Evolutionary conservation across 257 asterid genomes (phyloP), one percentile per base, ranked within the genome.

Genomic region (Nicotiana paniculata): DNA sequence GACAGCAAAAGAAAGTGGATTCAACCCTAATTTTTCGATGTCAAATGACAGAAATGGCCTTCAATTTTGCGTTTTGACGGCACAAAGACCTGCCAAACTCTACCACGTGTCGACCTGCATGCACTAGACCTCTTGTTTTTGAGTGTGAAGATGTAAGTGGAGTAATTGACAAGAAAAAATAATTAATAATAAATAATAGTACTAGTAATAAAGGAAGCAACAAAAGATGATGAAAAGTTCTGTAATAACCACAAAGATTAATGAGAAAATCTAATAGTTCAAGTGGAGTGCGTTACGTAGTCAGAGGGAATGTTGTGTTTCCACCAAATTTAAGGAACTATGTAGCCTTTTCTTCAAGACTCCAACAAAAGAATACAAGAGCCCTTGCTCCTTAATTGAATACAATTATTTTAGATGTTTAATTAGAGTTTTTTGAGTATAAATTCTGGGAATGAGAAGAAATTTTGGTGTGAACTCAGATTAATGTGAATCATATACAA

Each of bases 31-130:
- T 67, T 39, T 32, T 51, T 12, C 5, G 6, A 32, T 3, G 74
- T 11, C 81, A 83, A 91, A 88, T 86, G 90, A 91, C 95, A 18
- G 16, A 77, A 86, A 86, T 77, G 85, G 90, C 82, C 85, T 83
- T 81, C 67, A 51, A 5, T 74, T 86, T 43, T 16, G 58, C 11
- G 59, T 68, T 68, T 85, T 82, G 84, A 79, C 82, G 88, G 81
- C 83, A 39, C 13, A 16, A 10, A 12, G 33, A 43, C 84, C 88
- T 86, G 88, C 87, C 85, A 81, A 30, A 26, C 32, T 62, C 77
- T 80, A 9, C 84, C 94, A 87, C 94, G 93, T 89, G 92, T 87
- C 93, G 76, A 30, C 83, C 39, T 88, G 91, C 94, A 88, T 91
- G 93, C 79, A 59, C 76, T 46, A 80, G 59, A 26, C 2, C 12